These are phyloP conservation scores for Pythium guiyangense DNA, from an alignment of 352 stramenopile genomes.

Conservation along the genomic window DNA sequence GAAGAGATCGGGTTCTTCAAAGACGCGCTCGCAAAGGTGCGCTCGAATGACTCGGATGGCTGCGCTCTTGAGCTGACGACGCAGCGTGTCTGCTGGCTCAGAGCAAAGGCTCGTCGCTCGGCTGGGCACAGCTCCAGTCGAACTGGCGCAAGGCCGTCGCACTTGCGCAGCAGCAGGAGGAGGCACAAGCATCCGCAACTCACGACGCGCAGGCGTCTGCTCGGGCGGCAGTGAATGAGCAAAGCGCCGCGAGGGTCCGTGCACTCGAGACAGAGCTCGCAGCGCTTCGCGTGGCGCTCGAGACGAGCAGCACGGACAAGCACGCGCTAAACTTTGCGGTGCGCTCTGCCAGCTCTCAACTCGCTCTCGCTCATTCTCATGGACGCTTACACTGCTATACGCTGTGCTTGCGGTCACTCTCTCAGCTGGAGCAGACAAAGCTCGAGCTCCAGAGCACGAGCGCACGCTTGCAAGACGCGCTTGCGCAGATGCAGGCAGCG, in stretches of 20 bases:
- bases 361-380: no score
- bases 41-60: no score
- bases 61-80: background rate
- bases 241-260: conserved; percentile 4
- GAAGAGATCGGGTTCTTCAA: conserved; percentile 66
- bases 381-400: background rate
- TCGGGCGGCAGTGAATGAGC: background rate
- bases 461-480: background rate
- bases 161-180: conserved; percentile 8
- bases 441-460: background rate
- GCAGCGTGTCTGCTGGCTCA: background rate
- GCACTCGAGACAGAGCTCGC: conserved; percentile 15
- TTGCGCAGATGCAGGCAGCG: conserved; percentile 1
- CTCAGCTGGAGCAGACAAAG: background rate
- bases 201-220: background rate
- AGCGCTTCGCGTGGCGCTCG: conserved; percentile 6
- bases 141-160: conserved; percentile 15
- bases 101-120: conserved; percentile 10
- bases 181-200: background rate
- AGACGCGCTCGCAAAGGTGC: conserved; percentile 40
- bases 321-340: conserved; percentile 8
- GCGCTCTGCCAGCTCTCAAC: no score
- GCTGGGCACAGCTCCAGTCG: conserved; percentile 13
- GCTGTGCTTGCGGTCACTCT: background rate
- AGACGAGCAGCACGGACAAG: background rate